phyloP scores from a whole-genome alignment of 768 basidiomycete genomes.

The Boletus tylopilopsis region DNA sequence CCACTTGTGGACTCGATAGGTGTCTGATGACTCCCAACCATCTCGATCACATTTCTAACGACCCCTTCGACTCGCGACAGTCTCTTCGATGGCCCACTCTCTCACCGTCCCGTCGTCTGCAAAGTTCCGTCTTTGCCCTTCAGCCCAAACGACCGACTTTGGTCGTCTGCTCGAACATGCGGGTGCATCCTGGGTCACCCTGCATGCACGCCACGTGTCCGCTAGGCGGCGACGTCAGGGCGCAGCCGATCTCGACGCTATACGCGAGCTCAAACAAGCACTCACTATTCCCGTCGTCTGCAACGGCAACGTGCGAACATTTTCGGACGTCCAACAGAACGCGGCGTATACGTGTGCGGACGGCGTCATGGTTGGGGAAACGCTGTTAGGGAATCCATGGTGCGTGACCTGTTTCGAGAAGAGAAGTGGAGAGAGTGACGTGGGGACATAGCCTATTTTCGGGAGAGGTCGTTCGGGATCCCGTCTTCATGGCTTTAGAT shows the following conservation, averaged over 20 bases:
- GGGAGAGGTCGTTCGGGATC: conserved; percentile 48
- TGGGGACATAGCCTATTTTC: conserved; percentile 50
- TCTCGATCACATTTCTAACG: neutral
- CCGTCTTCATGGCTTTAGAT: conserved; percentile 63
- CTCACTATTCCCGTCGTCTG: conserved; percentile 61
- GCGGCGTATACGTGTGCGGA: conserved; percentile 56
- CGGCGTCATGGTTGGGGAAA: conserved; percentile 80
- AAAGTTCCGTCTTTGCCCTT: conserved; percentile 60
- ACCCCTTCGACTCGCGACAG: conserved; percentile 31
- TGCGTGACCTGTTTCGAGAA: too few relatives aligned
- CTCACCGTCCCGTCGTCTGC: conserved; percentile 62
- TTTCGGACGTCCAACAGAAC: conserved; percentile 55
- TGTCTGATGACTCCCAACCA: conserved; percentile 22
- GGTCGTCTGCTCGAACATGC: conserved; percentile 56
- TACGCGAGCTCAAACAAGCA: conserved; percentile 50
- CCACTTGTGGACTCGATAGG: conserved; percentile 62
- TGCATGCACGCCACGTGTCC: conserved; percentile 74
- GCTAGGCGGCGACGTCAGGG: conserved; percentile 68
- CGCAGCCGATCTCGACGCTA: conserved; percentile 60
- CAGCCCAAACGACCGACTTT: conserved; percentile 50
- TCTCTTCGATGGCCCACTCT: conserved; percentile 59
- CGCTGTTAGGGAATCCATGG: conserved; percentile 74
- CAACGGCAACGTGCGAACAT: conserved; percentile 73
- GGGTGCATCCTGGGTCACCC: conserved; percentile 66
- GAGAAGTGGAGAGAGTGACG: too few relatives aligned